These are phyloP conservation scores for Agaricales sp. DNA, from an alignment of 1,284 basidiomycete genomes.

Conservation along the genomic window DNA sequence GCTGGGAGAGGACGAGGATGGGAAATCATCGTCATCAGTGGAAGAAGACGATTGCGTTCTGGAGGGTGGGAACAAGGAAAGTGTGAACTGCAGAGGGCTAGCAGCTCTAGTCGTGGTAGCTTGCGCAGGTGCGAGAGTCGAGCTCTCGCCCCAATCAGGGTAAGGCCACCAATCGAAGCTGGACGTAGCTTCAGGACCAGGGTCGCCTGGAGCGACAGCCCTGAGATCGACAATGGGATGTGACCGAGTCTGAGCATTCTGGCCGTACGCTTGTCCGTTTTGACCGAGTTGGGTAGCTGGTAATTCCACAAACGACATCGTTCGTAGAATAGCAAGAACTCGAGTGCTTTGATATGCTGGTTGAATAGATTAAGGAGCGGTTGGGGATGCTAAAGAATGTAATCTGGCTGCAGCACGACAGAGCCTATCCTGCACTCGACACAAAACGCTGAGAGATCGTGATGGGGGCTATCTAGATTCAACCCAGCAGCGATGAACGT, in stretches of 20 bases:
- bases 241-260: neutral
- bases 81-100: neutral
- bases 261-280: neutral
- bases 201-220: neutral
- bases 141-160: neutral
- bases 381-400: neutral
- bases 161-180: conserved; percentile 2
- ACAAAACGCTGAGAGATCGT: conserved; percentile 3
- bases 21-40: neutral
- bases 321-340: neutral
- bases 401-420: conserved; percentile 1
- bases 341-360: neutral
- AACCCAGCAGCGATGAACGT: conserved; percentile 3
- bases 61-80: neutral
- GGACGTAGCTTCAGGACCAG: neutral
- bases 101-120: neutral
- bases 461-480: neutral
- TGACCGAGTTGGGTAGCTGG: neutral
- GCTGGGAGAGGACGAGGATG: neutral
- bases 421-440: conserved; percentile 1
- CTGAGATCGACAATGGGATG: neutral
- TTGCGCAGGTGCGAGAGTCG: neutral
- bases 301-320: neutral
- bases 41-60: neutral
- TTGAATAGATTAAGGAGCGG: neutral